phyloP scores from a whole-genome alignment of 805 yeast species.

The Lachancea cidri region DNA sequence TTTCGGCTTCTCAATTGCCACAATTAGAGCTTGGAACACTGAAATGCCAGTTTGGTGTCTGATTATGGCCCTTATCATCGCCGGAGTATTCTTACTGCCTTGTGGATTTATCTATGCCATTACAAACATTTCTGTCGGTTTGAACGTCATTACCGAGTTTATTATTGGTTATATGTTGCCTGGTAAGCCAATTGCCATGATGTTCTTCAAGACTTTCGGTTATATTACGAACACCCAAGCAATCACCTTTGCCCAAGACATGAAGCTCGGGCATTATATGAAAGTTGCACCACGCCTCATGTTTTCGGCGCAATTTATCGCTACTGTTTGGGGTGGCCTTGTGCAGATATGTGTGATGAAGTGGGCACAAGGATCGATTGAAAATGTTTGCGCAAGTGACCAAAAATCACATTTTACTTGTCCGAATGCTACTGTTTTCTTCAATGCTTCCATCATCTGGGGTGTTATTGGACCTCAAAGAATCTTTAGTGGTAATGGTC shows the following conservation, averaged over 20 bases:
- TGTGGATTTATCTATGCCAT: constrained; percentile 57
- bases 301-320: constrained; percentile 45
- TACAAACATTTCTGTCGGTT: constrained; percentile 53
- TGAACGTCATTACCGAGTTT: constrained; percentile 59
- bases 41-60: constrained; percentile 51
- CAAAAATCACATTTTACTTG: constrained; percentile 45
- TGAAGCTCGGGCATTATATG: constrained; percentile 59
- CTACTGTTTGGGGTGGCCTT: constrained; percentile 40
- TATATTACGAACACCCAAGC: constrained; percentile 51
- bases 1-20: constrained; percentile 40
- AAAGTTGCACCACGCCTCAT: constrained; percentile 57
- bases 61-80: constrained; percentile 50
- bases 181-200: constrained; percentile 53
- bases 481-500: constrained; percentile 43
- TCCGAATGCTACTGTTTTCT: constrained; percentile 41
- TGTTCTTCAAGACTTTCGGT: constrained; percentile 53
- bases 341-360: constrained; percentile 38
- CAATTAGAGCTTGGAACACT: constrained; percentile 36
- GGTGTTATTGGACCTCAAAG: constrained; percentile 57
- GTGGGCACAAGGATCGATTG: constrained; percentile 36
- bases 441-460: constrained; percentile 55
- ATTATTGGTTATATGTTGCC: constrained; percentile 62
- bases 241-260: constrained; percentile 45
- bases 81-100: constrained; percentile 53
- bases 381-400: constrained; percentile 38